Conservation (phyloP, 305 asterid species). For the Fraxinus ornus region DNA sequence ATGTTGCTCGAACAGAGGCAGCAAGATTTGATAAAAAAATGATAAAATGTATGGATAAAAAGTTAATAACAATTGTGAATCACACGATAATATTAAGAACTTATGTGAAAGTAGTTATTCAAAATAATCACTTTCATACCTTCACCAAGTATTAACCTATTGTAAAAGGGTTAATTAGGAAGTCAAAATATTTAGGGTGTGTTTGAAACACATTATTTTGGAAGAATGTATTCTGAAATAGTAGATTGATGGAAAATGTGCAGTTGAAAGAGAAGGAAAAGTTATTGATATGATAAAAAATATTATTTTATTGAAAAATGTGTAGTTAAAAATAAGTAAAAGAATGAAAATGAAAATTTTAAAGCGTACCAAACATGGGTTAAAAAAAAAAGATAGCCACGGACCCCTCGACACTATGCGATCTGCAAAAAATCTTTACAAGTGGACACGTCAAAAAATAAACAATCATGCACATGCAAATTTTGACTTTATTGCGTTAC, state of each 20-base stretch:
- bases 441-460: conserved; percentile 5
- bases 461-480: neutral
- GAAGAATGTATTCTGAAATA: too few species aligned
- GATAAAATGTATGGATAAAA: too few species aligned
- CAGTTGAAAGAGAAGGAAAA: too few species aligned
- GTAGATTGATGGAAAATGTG: too few species aligned
- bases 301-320: too few species aligned
- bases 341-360: too few species aligned
- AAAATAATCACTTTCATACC: neutral
- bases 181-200: neutral
- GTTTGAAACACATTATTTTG: too few species aligned
- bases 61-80: too few species aligned
- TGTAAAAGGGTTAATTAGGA: neutral
- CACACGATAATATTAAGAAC: neutral
- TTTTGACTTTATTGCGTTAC: neutral
- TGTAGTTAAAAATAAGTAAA: too few species aligned
- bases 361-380: too few species aligned
- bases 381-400: neutral
- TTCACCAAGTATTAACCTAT: neutral
- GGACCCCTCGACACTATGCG: conserved; percentile 18
- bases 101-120: neutral
- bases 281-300: too few species aligned
- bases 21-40: neutral
- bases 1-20: too few species aligned
- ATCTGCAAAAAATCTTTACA: conserved; percentile 19